phyloP scores from a whole-genome alignment of 2,329 filamentous ascomycete genomes.

The Aspergillus udagawae region DNA sequence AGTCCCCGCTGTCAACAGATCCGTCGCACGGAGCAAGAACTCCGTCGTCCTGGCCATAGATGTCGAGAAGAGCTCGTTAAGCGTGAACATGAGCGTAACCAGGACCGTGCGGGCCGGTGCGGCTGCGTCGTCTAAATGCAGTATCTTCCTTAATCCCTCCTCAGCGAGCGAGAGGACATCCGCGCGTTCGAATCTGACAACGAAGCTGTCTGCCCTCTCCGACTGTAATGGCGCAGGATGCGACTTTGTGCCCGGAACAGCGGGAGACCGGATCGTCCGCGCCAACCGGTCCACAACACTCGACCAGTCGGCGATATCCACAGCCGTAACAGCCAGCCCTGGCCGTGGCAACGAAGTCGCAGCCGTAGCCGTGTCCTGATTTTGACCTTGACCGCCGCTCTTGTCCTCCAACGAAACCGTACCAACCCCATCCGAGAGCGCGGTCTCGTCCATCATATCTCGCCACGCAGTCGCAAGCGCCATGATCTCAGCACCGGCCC shows the following conservation, averaged over 20 bases:
- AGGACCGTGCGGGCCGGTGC: constrained; percentile 43
- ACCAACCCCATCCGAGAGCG: constrained; percentile 11
- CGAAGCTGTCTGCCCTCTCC: constrained; percentile 13
- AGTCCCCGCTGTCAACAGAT: constrained; percentile 54
- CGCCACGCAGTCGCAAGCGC: constrained; percentile 55
- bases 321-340: constrained; percentile 50
- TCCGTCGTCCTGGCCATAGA: constrained; percentile 71
- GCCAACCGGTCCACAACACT: constrained; percentile 58
- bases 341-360: neutral
- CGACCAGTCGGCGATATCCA: constrained; percentile 81
- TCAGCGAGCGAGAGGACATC: constrained; percentile 48
- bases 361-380: neutral
- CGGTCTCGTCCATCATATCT: constrained; percentile 24
- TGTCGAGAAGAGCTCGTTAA: constrained; percentile 88
- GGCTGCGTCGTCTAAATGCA: constrained; percentile 13
- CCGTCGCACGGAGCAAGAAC: constrained; percentile 68
- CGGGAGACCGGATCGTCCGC: constrained; percentile 45
- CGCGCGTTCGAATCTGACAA: constrained; percentile 44
- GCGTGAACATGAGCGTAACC: constrained; percentile 84
- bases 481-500: constrained; percentile 64
- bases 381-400: neutral
- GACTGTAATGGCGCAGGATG: constrained; percentile 27
- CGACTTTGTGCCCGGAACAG: constrained; percentile 25
- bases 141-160: constrained; percentile 34
- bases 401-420: constrained; percentile 3